Evolutionary conservation across 257 asterid species (phyloP).

Genomic region (Solanum arcanum): DNA sequence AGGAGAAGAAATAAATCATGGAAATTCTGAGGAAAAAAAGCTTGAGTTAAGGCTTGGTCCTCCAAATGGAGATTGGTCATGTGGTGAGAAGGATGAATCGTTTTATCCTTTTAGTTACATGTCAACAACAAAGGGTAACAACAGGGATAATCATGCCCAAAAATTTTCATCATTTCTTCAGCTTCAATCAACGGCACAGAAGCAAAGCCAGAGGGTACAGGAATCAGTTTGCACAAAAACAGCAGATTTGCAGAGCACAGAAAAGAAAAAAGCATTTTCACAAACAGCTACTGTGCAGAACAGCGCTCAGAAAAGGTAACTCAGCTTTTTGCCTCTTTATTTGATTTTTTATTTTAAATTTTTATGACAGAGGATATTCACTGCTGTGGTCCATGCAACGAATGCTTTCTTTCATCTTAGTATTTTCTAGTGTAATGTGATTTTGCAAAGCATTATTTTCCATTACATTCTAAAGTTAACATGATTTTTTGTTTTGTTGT

Average conservation of each 20-base stretch:
- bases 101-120: conserved; percentile 18
- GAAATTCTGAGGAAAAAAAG: conserved; percentile 42
- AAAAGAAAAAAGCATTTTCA: conserved; percentile 55
- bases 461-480: neutral
- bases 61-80: conserved; percentile 52
- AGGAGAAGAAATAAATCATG: neutral
- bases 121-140: neutral
- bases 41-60: conserved; percentile 86
- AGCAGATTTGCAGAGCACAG: conserved; percentile 36
- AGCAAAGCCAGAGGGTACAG: conserved; percentile 19
- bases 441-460: neutral
- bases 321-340: conserved; percentile 15
- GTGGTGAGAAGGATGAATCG: conserved; percentile 6
- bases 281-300: conserved; percentile 47
- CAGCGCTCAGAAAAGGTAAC: conserved; percentile 79
- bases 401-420: conserved; percentile 1
- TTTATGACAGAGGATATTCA: conserved; percentile 45
- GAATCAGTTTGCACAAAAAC: conserved; percentile 44
- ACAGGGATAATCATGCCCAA: neutral
- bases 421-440: neutral
- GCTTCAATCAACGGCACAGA: conserved; percentile 22
- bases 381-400: conserved; percentile 45
- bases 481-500: neutral
- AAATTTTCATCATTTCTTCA: conserved; percentile 25
- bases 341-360: neutral